A percentile compares a stretch with the other conserved stretches of the same genome.
Evolutionary conservation across 1,139 yeast species (phyloP).

Genomic region (Protomyces inouyei): DNA sequence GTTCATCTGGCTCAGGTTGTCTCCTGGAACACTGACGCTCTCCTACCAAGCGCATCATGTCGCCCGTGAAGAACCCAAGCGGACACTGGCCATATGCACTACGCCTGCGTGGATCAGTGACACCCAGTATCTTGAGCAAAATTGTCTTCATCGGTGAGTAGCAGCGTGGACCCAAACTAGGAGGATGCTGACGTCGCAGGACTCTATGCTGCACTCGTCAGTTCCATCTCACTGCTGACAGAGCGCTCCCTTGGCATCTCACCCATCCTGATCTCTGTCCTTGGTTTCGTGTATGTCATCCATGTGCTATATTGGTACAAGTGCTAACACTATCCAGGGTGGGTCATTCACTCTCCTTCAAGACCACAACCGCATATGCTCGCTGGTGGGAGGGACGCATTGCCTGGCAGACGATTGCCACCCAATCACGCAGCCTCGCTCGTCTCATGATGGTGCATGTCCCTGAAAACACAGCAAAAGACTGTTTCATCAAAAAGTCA

Average conservation of each 20-base stretch:
- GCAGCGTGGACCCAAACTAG: neutral
- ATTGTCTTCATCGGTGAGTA: neutral
- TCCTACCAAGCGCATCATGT: neutral
- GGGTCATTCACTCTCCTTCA: constrained; percentile 30
- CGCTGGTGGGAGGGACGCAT: constrained; percentile 31
- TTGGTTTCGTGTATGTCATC: constrained; percentile 25
- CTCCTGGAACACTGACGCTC: neutral
- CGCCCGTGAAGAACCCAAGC: neutral
- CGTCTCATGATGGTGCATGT: constrained; percentile 29
- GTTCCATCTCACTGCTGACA: constrained; percentile 27
- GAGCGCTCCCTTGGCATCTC: constrained; percentile 28
- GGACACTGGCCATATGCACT: neutral
- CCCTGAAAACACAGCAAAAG: constrained; percentile 9
- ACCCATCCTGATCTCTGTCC: constrained; percentile 29
- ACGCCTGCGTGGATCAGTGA: neutral
- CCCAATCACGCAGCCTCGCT: constrained; percentile 27
- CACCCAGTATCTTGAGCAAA: neutral
- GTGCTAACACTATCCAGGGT: constrained; percentile 9
- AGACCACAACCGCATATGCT: constrained; percentile 31
- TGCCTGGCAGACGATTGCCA: constrained; percentile 29
- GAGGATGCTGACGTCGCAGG: neutral
- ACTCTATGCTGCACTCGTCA: constrained; percentile 17
- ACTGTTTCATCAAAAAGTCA: constrained; percentile 24
- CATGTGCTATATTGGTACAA: neutral
- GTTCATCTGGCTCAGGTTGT: neutral